These are phyloP conservation scores for Aspergillus carlsbadensis DNA, from an alignment of 495 filamentous ascomycete genomes.

Conservation along the genomic window DNA sequence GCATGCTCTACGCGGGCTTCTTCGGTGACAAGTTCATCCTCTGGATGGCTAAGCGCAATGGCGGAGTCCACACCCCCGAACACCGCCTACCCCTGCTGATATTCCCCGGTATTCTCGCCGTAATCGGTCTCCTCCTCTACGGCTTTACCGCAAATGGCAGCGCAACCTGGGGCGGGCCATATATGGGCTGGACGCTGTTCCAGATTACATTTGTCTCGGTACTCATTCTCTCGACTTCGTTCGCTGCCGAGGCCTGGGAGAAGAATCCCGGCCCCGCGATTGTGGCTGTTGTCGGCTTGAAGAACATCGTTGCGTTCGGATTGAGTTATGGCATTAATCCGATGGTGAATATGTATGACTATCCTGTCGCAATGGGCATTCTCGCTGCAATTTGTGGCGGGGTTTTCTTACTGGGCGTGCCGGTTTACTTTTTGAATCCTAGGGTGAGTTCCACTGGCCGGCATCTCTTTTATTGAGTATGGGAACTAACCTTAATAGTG, in stretches of 20 bases:
- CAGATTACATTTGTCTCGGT: constrained; percentile 36
- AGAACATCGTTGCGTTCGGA: constrained; percentile 39
- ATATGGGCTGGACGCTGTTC: constrained; percentile 40
- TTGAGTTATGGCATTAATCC: constrained; percentile 35
- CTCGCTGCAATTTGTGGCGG: constrained; percentile 27
- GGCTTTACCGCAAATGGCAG: constrained; percentile 31
- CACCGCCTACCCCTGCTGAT: constrained; percentile 38
- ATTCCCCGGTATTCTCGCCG: constrained; percentile 28
- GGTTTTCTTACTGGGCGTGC: constrained; percentile 31
- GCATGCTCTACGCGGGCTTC: constrained; percentile 36
- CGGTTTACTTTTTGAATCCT: constrained; percentile 35
- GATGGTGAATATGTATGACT: constrained; percentile 30
- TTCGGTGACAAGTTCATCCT: constrained; percentile 35
- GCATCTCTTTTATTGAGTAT: not conserved
- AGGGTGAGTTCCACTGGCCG: constrained; percentile 18
- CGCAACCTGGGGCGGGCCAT: constrained; percentile 34
- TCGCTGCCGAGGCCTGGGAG: constrained; percentile 39
- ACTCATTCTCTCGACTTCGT: constrained; percentile 38
- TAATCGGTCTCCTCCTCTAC: constrained; percentile 32
- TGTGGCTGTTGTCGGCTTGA: constrained; percentile 38
- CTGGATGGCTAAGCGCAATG: constrained; percentile 31
- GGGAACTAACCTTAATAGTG: not conserved
- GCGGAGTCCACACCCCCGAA: constrained; percentile 34
- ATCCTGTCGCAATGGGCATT: constrained; percentile 30
- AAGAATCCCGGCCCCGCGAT: constrained; percentile 41